These are phyloP conservation scores for Ilyonectria mors-panacis DNA, from an alignment of 2,329 filamentous ascomycete species.

Conservation along the genomic window DNA sequence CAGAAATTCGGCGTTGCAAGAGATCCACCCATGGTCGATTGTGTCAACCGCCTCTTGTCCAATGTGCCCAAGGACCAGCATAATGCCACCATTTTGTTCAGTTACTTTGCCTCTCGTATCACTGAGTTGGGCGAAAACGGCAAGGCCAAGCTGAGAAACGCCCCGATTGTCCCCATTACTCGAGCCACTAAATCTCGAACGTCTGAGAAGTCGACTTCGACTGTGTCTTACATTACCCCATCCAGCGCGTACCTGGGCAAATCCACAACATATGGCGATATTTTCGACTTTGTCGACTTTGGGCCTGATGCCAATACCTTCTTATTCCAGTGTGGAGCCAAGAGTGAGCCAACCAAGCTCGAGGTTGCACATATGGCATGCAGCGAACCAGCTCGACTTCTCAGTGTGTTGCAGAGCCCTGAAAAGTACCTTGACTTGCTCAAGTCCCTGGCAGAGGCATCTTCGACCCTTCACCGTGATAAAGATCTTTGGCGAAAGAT, in stretches of 20 bases:
- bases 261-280: slow-evolving; percentile 80
- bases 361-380: slow-evolving; percentile 91
- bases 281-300: slow-evolving; percentile 98
- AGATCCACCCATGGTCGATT: slow-evolving; percentile 84
- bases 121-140: slow-evolving; percentile 78
- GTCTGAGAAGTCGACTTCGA: slow-evolving; percentile 59
- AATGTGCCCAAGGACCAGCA: slow-evolving; percentile 77
- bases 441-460: slow-evolving; percentile 83
- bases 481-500: slow-evolving; percentile 84
- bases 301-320: slow-evolving; percentile 90
- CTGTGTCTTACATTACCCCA: slow-evolving; percentile 69
- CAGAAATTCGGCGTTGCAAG: slow-evolving; percentile 87
- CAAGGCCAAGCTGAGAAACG: slow-evolving; percentile 72
- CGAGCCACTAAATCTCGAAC: slow-evolving; percentile 49
- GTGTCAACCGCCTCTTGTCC: slow-evolving; percentile 79
- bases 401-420: slow-evolving; percentile 82
- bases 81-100: slow-evolving; percentile 81
- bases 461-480: slow-evolving; percentile 80
- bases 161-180: slow-evolving; percentile 80
- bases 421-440: slow-evolving; percentile 92
- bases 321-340: slow-evolving; percentile 89
- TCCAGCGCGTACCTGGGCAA: slow-evolving; percentile 85
- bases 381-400: slow-evolving; percentile 84
- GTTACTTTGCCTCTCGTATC: slow-evolving; percentile 85
- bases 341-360: slow-evolving; percentile 87